Evolutionary conservation across 2,329 filamentous ascomycete species (phyloP).

Genomic region (Aspergillus quadrilineatus): DNA sequence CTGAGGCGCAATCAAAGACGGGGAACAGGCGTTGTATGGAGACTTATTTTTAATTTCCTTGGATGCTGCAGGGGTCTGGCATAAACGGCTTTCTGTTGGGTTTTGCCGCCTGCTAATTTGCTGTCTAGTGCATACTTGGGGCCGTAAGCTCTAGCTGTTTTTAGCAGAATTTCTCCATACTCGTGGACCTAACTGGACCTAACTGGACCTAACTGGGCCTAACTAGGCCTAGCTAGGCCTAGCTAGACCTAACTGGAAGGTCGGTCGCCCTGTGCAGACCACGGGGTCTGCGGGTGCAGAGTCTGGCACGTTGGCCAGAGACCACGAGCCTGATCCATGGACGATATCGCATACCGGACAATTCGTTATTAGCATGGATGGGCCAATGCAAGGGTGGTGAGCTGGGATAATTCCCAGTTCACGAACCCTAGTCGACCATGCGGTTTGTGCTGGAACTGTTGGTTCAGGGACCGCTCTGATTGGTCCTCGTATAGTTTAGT

Average conservation of each 20-base stretch:
- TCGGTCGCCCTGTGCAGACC: background rate
- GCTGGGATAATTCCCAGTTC: constrained; percentile 1
- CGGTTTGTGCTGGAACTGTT: background rate
- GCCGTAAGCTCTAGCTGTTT: constrained; percentile 5
- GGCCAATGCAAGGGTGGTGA: background rate
- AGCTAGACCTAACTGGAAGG: too few relatives aligned
- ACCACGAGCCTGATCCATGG: background rate
- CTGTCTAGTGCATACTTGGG: constrained; percentile 2
- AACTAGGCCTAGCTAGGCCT: too few relatives aligned
- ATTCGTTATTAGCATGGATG: background rate
- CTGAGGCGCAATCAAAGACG: constrained; percentile 21
- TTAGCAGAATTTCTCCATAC: background rate
- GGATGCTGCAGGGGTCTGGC: constrained; percentile 11
- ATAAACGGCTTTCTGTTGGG: constrained; percentile 22
- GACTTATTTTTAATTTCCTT: constrained; percentile 15
- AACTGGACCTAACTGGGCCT: too few relatives aligned
- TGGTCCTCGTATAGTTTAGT: background rate
- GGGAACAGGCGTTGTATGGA: constrained; percentile 13
- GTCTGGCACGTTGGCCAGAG: background rate
- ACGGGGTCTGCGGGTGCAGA: background rate
- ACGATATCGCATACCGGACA: background rate
- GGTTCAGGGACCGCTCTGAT: background rate
- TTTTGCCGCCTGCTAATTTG: constrained; percentile 5
- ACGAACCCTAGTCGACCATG: background rate
- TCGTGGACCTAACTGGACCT: too few relatives aligned